These are phyloP conservation scores for Lophiostoma macrostomum DNA, from an alignment of 495 filamentous ascomycete species.

Conservation along the genomic window DNA sequence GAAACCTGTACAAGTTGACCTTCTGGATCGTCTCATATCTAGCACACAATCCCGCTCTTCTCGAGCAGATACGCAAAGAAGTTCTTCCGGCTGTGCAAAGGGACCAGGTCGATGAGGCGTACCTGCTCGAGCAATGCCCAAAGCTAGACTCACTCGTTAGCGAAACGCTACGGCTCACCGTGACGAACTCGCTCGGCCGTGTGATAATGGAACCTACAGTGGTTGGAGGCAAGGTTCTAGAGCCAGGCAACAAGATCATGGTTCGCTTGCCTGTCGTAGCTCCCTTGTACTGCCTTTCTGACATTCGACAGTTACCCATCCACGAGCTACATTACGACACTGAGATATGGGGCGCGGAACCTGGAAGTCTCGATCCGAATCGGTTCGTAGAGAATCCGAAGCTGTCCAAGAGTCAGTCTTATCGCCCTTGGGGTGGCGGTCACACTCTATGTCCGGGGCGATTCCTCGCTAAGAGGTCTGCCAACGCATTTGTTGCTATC, in stretches of 20 bases:
- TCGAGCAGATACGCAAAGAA: constrained; percentile 1
- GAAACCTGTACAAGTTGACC: constrained; percentile 14
- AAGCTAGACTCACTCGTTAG: not conserved
- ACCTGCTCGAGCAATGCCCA: constrained; percentile 3
- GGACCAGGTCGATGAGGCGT: not conserved
- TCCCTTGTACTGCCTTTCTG: not conserved
- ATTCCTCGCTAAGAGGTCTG: not conserved
- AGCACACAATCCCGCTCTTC: not conserved
- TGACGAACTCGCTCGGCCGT: not conserved
- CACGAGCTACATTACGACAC: not conserved
- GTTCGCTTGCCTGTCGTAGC: not conserved
- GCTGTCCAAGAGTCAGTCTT: not conserved
- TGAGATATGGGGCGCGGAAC: not conserved
- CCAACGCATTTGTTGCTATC: not conserved
- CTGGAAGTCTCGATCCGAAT: not conserved
- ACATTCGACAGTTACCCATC: constrained; percentile 5
- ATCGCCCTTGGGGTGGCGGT: constrained; percentile 14
- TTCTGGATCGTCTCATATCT: constrained; percentile 12
- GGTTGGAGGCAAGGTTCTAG: constrained; percentile 2
- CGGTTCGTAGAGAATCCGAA: constrained; percentile 7
- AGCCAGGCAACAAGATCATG: constrained; percentile 2
- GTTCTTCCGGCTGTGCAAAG: not conserved
- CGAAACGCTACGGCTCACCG: constrained; percentile 4
- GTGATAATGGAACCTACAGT: not conserved
- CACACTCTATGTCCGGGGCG: constrained; percentile 11